These are phyloP conservation scores for Endocalyx cinctus DNA, from an alignment of 2,329 filamentous ascomycete genomes.

Conservation along the genomic window DNA sequence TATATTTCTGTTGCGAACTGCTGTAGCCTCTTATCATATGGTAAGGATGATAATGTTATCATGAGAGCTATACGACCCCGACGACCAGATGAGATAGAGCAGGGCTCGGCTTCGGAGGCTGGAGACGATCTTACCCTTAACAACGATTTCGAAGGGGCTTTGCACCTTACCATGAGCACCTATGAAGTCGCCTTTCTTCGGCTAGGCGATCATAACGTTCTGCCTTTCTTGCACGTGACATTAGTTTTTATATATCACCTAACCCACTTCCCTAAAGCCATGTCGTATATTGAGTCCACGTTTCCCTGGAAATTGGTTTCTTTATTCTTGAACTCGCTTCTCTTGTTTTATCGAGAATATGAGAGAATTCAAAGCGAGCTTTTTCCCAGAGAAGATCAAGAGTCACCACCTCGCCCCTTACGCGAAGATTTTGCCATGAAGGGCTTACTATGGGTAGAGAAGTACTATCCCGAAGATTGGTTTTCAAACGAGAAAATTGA, in stretches of 20 bases:
- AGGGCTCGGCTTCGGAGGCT: conserved; percentile 17
- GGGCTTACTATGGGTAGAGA: conserved; percentile 56
- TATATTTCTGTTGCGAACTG: conserved; percentile 55
- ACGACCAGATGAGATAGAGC: conserved; percentile 21
- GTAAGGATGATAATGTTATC: conserved; percentile 43
- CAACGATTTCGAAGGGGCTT: conserved; percentile 17
- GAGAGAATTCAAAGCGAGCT: conserved; percentile 33
- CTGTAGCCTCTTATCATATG: conserved; percentile 49
- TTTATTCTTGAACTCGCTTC: conserved; percentile 34
- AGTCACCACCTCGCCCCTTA: conserved; percentile 47
- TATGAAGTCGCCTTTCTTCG: conserved; percentile 41
- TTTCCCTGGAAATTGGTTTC: conserved; percentile 51
- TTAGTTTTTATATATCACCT: conserved; percentile 55
- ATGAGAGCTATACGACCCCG: conserved; percentile 33
- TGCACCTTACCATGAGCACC: conserved; percentile 19
- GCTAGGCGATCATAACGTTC: conserved; percentile 52
- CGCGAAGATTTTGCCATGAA: conserved; percentile 66
- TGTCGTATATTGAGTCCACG: conserved; percentile 36
- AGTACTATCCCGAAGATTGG: conserved; percentile 55
- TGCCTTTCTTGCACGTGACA: conserved; percentile 59
- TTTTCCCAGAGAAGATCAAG: conserved; percentile 44
- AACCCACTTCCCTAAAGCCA: conserved; percentile 35
- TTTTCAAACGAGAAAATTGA: conserved; percentile 56
- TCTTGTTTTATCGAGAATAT: conserved; percentile 24
- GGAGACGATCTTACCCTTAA: conserved; percentile 6